Evolutionary conservation across 164 flowering plant species (phyloP), one percentile per base, ranked within the genome.

Genomic region (Aristolochia fimbriata): DNA sequence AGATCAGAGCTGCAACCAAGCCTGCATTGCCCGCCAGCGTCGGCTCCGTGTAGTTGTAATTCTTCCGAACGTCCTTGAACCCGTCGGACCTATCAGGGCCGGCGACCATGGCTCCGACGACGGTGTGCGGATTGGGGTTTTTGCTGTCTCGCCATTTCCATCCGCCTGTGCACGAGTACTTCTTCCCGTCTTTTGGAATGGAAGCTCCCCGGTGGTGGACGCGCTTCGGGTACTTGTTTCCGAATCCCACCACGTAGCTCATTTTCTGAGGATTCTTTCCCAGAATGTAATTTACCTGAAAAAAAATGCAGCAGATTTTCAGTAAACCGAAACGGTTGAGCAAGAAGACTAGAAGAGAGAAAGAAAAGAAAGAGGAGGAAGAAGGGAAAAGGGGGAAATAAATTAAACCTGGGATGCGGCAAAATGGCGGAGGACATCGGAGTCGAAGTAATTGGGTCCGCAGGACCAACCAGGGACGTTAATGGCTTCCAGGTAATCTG

Each of bases 81-180:
- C 67, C 58, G 66, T 91, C 97, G 16, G 72, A 75, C 51, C 58
- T 59, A 58, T 86, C 88, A 0, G 97, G 97, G 11, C 97, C 96
- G 16, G 83, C 92, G 16, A 91, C 97, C 97, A 91, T 86, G 49
- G 96, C 97, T n/a, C 97, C 96, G 0, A 68, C 69, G 25, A 91
- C 69, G 66, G 59, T 79, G 71, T 88, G 60, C 0, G 96, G 96
- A 60, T 91, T 91, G 0, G 90, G 76, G 15, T 71, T 69, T 0
- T 6, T 17, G 43, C 65, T 66, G 58, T 83, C 79, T 0, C 72
- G 65, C 90, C 89, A 91, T 61, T 67, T 69, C 75, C 73, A 80
- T 62, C 97, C 97, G 0, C 75, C 85, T 0, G 71, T 73, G 73
- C 97, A 91, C 0, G 83, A 68, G 77, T 86, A 79, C 10, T 61